Conservation (phyloP, 257 asterid species). For the Scutellaria minor region DNA sequence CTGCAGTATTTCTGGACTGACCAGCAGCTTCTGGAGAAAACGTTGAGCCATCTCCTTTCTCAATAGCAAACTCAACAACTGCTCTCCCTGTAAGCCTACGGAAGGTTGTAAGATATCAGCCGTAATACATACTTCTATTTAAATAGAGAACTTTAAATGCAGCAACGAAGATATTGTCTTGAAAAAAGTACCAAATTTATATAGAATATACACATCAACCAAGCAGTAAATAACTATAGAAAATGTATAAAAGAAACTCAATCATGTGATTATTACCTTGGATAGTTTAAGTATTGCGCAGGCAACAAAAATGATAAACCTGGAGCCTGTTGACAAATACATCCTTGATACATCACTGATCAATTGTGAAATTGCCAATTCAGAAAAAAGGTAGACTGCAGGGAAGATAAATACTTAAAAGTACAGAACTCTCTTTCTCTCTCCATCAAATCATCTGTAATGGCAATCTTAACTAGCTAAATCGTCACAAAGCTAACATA, state of each 20-base stretch:
- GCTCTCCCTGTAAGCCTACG: constrained; percentile 97
- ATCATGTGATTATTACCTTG: constrained; percentile 61
- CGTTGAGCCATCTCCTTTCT: constrained; percentile 82
- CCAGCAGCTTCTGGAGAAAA: constrained; percentile 92
- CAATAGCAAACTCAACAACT: constrained; percentile 80
- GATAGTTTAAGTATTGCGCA: constrained; percentile 66
- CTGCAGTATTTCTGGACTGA: constrained; percentile 67
- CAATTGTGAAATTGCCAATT: constrained; percentile 42
- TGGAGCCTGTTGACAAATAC: constrained; percentile 88
- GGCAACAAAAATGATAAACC: constrained; percentile 93
- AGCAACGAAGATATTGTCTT: constrained; percentile 9
- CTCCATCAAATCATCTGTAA: not conserved
- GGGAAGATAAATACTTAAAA: constrained; percentile 13
- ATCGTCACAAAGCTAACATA: constrained; percentile 22
- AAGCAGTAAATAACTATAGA: constrained; percentile 7
- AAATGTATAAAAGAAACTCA: not conserved
- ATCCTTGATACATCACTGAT: constrained; percentile 47
- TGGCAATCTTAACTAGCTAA: constrained; percentile 14
- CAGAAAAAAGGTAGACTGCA: constrained; percentile 25
- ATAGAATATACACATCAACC: constrained; percentile 3
- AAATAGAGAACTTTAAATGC: constrained; percentile 19
- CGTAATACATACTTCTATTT: constrained; percentile 13
- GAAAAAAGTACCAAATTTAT: constrained; percentile 1
- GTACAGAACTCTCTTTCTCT: constrained; percentile 2
- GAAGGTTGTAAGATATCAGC: constrained; percentile 39